These are phyloP conservation scores for Staphylotrichum tortipilum DNA, from an alignment of 495 filamentous ascomycete species.

Conservation along the genomic window DNA sequence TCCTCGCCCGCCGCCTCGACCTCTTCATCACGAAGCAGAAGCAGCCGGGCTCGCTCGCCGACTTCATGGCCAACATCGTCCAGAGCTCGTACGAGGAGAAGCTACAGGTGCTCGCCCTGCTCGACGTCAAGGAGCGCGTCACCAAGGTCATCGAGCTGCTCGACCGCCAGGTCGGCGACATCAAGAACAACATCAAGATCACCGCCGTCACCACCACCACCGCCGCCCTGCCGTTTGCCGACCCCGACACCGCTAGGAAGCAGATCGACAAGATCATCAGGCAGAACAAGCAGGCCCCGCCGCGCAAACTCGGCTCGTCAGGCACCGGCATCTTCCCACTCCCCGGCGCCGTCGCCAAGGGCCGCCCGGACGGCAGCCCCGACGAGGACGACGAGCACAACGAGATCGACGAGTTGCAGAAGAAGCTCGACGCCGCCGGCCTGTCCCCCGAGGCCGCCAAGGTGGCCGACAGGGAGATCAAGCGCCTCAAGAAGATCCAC, in stretches of 20 bases:
- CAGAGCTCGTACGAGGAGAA: slow-evolving; percentile 82
- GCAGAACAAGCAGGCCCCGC: slow-evolving; percentile 18
- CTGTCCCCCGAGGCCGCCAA: slow-evolving; percentile 62
- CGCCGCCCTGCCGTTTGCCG: slow-evolving; percentile 44
- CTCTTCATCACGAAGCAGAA: slow-evolving; percentile 73
- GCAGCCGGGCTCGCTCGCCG: slow-evolving; percentile 82
- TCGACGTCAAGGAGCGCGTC: slow-evolving; percentile 69
- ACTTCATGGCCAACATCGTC: slow-evolving; percentile 90
- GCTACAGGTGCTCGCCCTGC: slow-evolving; percentile 67
- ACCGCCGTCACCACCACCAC: slow-evolving; percentile 57
- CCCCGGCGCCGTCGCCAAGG: slow-evolving; percentile 33
- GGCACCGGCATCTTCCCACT: slow-evolving; percentile 33
- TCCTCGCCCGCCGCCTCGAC: slow-evolving; percentile 78
- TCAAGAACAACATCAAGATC: slow-evolving; percentile 75
- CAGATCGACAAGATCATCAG: slow-evolving; percentile 31
- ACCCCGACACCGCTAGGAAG: slow-evolving; percentile 38
- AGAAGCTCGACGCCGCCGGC: slow-evolving; percentile 72
- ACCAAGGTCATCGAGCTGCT: slow-evolving; percentile 72
- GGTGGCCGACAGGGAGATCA: slow-evolving; percentile 81
- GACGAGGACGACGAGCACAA: slow-evolving; percentile 66
- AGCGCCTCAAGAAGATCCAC: slow-evolving; percentile 86
- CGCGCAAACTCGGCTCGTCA: slow-evolving; percentile 15
- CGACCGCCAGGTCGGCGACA: slow-evolving; percentile 63
- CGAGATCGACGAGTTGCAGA: slow-evolving; percentile 86
- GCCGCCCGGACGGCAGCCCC: slow-evolving; percentile 23